phyloP scores from a whole-genome alignment of 2,329 filamentous ascomycete species.

The Penicillium sp. region DNA sequence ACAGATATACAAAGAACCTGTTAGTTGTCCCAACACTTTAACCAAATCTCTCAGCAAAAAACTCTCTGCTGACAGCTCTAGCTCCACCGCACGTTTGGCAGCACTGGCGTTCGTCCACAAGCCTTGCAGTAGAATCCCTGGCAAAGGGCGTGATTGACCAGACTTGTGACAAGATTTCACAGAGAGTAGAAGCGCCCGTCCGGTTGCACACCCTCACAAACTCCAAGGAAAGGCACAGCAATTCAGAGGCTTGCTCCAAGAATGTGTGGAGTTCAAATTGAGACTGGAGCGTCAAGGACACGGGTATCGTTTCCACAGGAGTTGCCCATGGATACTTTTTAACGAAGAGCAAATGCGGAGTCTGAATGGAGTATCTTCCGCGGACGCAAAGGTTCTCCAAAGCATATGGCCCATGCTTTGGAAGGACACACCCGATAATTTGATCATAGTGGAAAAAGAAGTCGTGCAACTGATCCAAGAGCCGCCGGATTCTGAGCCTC shows the following conservation, averaged over 20 bases:
- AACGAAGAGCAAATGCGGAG: neutral
- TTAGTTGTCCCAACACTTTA: neutral
- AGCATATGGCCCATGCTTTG: neutral
- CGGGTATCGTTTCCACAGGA: neutral
- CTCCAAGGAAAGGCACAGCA: neutral
- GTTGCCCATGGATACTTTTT: neutral
- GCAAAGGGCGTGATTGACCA: neutral
- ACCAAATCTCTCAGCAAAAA: neutral
- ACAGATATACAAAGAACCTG: neutral
- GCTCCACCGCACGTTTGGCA: constrained; percentile 1
- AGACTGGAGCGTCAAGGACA: neutral
- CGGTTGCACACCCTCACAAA: neutral
- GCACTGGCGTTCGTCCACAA: constrained; percentile 6
- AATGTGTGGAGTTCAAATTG: neutral
- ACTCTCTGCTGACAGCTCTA: neutral
- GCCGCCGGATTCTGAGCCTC: neutral
- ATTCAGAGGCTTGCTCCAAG: neutral
- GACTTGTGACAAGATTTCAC: neutral
- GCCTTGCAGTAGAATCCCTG: neutral
- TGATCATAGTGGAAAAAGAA: neutral
- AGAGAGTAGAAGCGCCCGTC: neutral
- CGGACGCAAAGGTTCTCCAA: neutral
- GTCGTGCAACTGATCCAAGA: neutral
- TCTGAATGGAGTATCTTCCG: neutral
- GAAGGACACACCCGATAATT: neutral